Evolutionary conservation across 139 green algal species (phyloP).

Genomic region (Chlorella sorokiniana): DNA sequence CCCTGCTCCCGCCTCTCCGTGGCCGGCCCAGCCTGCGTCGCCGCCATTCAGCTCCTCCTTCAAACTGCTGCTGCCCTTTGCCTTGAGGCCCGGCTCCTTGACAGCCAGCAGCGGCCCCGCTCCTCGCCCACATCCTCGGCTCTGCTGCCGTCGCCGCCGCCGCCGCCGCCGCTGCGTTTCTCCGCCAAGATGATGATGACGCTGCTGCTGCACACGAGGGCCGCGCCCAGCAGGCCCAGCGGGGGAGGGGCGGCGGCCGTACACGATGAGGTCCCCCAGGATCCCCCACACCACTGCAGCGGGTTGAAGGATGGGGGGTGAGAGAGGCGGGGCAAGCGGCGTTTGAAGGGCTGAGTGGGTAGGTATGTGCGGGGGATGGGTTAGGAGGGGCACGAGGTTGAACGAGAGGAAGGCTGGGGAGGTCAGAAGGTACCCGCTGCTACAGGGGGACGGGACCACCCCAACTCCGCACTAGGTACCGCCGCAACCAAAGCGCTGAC

Average conservation of each 20-base stretch:
- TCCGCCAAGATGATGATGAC: not conserved
- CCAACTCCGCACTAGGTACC: not conserved
- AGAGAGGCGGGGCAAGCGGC: too few species aligned
- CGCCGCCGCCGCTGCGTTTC: not conserved
- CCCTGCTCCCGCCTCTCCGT: not conserved
- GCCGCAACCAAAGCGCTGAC: not conserved
- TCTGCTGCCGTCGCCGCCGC: not conserved
- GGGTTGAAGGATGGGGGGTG: too few species aligned
- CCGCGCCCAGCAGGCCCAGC: not conserved
- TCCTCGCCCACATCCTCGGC: not conserved
- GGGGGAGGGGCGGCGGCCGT: slow-evolving; percentile 3
- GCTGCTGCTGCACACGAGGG: slow-evolving; percentile 12
- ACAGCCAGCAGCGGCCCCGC: not conserved
- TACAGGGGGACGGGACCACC: too few species aligned
- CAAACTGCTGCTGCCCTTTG: not conserved
- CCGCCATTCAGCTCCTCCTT: not conserved
- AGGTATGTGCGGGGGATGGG: too few species aligned
- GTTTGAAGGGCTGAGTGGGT: not conserved
- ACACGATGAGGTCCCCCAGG: slow-evolving; percentile 9
- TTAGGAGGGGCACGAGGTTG: too few species aligned
- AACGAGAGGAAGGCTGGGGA: too few species aligned
- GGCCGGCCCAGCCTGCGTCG: not conserved
- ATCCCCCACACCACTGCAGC: not conserved
- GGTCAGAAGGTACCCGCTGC: too few species aligned
- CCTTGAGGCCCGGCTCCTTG: not conserved